Evolutionary conservation across 225 moss, liverwort and hornwort species (phyloP), one percentile per base, ranked within the genome.

Genomic region (Pseudisothecium myosuroides): DNA sequence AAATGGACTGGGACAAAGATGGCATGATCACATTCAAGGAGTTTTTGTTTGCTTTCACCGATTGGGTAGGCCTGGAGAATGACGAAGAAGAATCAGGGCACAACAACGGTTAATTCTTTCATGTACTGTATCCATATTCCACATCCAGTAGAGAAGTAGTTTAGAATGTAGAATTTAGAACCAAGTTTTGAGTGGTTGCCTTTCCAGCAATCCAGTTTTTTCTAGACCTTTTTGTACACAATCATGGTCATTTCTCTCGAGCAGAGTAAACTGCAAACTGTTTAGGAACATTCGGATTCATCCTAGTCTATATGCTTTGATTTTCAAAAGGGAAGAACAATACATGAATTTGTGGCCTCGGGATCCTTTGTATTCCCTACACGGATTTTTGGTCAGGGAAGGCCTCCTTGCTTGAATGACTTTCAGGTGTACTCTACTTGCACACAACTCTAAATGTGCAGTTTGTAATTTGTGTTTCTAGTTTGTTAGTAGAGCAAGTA

Each of bases 1-100:
- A 98, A 89, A 98, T 98, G 98, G 98, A 98, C 61, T 98, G 98
- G 98, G 98, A 98, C 83, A 94, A 96, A 63, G 96, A 98, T 50
- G 98, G 98, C 75, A 93, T 93, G 93, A 96, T 98, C 34, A 96
- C 96, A 84, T 96, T 98, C 91, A 96, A 98, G 85, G 96, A 98
- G 94, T 98, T 98, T 82, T 88, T 98, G 90, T 98, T 96, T 71
- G 96, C 96, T 71, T 98, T 98, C 75, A 98, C 95, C 37, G 93
- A 96, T 62, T 98, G 98, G 98, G 98, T 98, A 58, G 96, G 98
- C 86, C 81, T 96, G 31, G 95, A 98, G 85, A 94, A 96, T 47
- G 93, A 96, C 62, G 91, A 92, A 85, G 95, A 94, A 90, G 94
- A 94, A 87, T 88, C 92, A 86, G 92, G 89, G 72, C 90, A 92